Evolutionary conservation across 2,329 filamentous ascomycete species (phyloP).

Genomic region (Hypoxylon sp.): DNA sequence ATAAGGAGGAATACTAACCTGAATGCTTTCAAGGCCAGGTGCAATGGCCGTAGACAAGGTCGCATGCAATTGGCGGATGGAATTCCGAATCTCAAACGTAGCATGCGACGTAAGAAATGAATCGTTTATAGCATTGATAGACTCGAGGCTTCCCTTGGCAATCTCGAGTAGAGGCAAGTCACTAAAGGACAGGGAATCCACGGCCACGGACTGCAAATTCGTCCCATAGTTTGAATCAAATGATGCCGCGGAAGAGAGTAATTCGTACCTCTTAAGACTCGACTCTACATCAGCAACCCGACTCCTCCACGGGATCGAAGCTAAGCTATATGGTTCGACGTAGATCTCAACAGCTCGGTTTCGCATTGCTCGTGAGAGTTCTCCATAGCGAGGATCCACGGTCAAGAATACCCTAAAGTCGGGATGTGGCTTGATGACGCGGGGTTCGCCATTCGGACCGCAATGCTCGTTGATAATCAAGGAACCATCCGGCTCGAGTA

Average conservation of each 20-base stretch:
- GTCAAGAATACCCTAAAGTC: conserved; percentile 95
- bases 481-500: conserved; percentile 90
- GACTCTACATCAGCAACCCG: conserved; percentile 66
- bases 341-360: conserved; percentile 95
- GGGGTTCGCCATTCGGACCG: conserved; percentile 82
- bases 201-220: conserved; percentile 55
- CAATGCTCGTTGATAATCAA: conserved; percentile 95
- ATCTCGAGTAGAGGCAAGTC: conserved; percentile 61
- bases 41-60: conserved; percentile 51
- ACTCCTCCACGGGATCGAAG: conserved; percentile 54
- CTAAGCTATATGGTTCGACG: conserved; percentile 67
- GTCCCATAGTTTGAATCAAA: conserved; percentile 50
- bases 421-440: conserved; percentile 84
- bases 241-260: conserved; percentile 55
- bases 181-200: conserved; percentile 64
- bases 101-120: conserved; percentile 53
- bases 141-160: neutral
- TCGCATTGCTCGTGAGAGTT: conserved; percentile 95
- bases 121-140: conserved; percentile 8
- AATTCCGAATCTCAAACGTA: conserved; percentile 53
- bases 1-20: conserved; percentile 59
- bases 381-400: conserved; percentile 91
- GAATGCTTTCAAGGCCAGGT: conserved; percentile 57
- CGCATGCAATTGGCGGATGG: conserved; percentile 58
- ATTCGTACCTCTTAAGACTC: conserved; percentile 63